Evolutionary conservation across 345 rosid genomes (phyloP), one percentile per base, ranked within the genome.

Genomic region (Eucalyptus camaldulensis): DNA sequence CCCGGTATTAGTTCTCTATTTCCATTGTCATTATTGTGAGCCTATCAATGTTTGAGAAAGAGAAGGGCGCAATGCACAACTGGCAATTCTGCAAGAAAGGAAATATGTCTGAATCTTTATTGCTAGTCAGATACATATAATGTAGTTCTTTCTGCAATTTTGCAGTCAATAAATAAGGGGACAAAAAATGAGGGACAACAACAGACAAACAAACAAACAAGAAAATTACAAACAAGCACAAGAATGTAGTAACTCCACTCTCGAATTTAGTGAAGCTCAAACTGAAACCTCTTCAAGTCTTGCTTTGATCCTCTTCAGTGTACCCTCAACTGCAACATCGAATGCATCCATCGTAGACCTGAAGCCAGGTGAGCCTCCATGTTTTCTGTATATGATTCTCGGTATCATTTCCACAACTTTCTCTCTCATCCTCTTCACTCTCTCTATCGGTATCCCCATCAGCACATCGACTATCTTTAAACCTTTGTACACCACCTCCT

Each of bases 321-420:
- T 93, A 51, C 95, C 95, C 83, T 97, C 98, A 19, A 97, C 90
- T 14, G 99, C 97, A 47, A 95, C 90, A 90, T 97, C 99, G 91
- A 97, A 95, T 29, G 99, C 99, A 93, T 98, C 99, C 94, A 95
- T 95, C 85, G 87, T 92, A 25, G 89, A 89, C 93, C 93, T 96
- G 89, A 94, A 89, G 5, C 94, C 97, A 80, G 92, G 49, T 5
- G 96, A 94, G 90, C 97, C 95, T 16, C 96, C 99, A 93, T 97
- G 99, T 87, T 93, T 93, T 90, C 98, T 94, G 86, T 97, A 97
- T 91, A 90, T 94, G 45, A 97, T 90, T 87, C 94, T 94, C 3
- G 97, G 99, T 51, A 97, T 96, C 94, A 96, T 86, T 87, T 94
- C 98, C 47, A 95, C 81, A 8, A 96, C 95, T 40, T 50, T 94